Base-by-base conservation (phyloP, 768 basidiomycete genomes). In the Suillus ampliporus region DNA sequence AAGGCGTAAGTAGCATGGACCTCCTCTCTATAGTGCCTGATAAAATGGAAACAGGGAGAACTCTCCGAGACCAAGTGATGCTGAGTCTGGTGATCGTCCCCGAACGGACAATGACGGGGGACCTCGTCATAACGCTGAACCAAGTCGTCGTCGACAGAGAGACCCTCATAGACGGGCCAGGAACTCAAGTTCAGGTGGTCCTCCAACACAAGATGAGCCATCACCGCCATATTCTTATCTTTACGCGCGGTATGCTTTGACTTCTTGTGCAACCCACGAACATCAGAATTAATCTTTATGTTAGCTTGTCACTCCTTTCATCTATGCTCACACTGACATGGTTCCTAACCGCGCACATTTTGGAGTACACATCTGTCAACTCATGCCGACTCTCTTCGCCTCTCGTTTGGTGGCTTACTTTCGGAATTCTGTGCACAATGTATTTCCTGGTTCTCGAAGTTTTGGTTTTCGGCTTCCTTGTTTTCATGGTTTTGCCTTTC, bases 341-440 rank as follows among this genome's bases (percentile, higher is more conserved):
- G 91, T 94, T 94, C 68, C 73, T 94, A 31, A 89, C 87, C 19
- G 90, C 92, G 13, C 90, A 95, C 70, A 87, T 93, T 34, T 78
- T 94, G 60, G 83, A 87, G 64, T 94, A 93, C 69, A 90, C 90
- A 17, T 90, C 92, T 9, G 78, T 91, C 34, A 80, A 87, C 65
- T 84, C 87, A 17, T 95, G 93, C 62, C 88, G 93, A 21, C 76
- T 80, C 61, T 79, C 89, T 0, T 84, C 92, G 14, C 93, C 93
- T 9, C 89, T 93, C 66, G 77, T 94, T 38, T 95, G 92, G 92
- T 95, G 91, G 91, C 84, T 94, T 51, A 86, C 85, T 23, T 93
- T 95, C 72, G 89, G 86, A 40, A 88, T 94, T 67, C 77, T 94
- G 15, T 88, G 89, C 75, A 85, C 91, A 46, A 87, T 91, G 79